Evolutionary conservation across 73 alveolate species (phyloP).

Genomic region (Symbiodinium pilosum): DNA sequence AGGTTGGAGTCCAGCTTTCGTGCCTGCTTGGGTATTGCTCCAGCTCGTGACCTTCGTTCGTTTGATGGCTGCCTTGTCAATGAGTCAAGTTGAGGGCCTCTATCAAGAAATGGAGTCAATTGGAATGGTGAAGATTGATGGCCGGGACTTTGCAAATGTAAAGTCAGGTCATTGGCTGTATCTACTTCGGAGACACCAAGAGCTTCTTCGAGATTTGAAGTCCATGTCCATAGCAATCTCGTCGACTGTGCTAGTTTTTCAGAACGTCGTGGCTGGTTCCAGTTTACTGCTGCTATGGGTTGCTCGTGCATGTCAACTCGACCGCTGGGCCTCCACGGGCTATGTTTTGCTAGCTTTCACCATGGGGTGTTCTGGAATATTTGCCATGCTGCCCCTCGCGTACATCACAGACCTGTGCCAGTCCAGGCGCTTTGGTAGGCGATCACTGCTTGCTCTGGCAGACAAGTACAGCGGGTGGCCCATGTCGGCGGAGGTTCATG

Average conservation of each 20-base stretch:
- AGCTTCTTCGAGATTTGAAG: conserved; percentile 67
- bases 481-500: conserved; percentile 52
- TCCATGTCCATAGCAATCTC: conserved; percentile 61
- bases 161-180: conserved; percentile 69
- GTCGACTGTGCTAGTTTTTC: conserved; percentile 63
- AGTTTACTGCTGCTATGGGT: conserved; percentile 75
- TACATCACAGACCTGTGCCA: conserved; percentile 86
- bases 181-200: conserved; percentile 66
- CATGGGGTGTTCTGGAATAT: conserved; percentile 71
- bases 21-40: conserved; percentile 78
- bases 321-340: conserved; percentile 50
- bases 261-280: conserved; percentile 68
- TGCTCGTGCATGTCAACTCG: conserved; percentile 82
- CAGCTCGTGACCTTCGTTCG: conserved; percentile 81
- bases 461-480: conserved; percentile 93
- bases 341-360: conserved; percentile 73
- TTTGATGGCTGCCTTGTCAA: conserved; percentile 51
- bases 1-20: conserved; percentile 91
- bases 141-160: conserved; percentile 14
- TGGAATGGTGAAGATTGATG: conserved; percentile 41
- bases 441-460: conserved; percentile 66
- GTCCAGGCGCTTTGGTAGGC: conserved; percentile 62
- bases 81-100: conserved; percentile 84
- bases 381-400: conserved; percentile 88
- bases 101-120: conserved; percentile 49